Base-by-base conservation (phyloP, 2,329 filamentous ascomycete species). In the Aspergillus fructus region DNA sequence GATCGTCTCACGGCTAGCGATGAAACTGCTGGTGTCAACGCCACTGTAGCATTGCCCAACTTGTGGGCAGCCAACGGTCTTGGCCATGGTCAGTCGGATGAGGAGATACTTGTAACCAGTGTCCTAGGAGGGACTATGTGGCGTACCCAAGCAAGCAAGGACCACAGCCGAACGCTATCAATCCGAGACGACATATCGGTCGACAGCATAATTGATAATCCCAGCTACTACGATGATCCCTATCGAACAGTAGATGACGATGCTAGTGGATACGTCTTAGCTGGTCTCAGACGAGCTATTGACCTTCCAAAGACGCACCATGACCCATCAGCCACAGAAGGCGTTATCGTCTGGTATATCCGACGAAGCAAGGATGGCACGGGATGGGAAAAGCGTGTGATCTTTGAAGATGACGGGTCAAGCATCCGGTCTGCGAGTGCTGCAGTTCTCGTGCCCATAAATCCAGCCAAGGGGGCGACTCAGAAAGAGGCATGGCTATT, bases 341-440 rank as follows among this genome's bases (percentile, higher is more conserved):
- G 77, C 5, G 66, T 74, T 4, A 73, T 81, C 58, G 80, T 86
- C 0, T 84, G 78, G 78, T 76, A 72, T 59, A 60, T 70, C n/a
- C 60, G 64, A 13, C 62, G 53, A n/a, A 73, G 37, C 62, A 64
- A 19, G 8, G 55, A 47, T 15, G 57, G 40, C 27, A 30, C 24
- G 2, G 59, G 49, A 3, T 83, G 79, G 78, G 73, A 78, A 49
- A 78, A 74, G 19, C 73, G 68, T n/a, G 49, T 85, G 2, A 47
- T 88, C 0, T 86, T 87, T 57, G 77, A 83, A 45, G 85, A 87
- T 59, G 83, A 87, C 49, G 82, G 84, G 1, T 71, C 66, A 0
- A 72, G 72, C 15, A 71, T 87, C 24, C 73, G 83, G 11, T 78
- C 74, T 5, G 78, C 77, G 0, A 85, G 81, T 55, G 73, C 78